Evolutionary conservation across 257 asterid species (phyloP).

Genomic region (Fraxinus americana): DNA sequence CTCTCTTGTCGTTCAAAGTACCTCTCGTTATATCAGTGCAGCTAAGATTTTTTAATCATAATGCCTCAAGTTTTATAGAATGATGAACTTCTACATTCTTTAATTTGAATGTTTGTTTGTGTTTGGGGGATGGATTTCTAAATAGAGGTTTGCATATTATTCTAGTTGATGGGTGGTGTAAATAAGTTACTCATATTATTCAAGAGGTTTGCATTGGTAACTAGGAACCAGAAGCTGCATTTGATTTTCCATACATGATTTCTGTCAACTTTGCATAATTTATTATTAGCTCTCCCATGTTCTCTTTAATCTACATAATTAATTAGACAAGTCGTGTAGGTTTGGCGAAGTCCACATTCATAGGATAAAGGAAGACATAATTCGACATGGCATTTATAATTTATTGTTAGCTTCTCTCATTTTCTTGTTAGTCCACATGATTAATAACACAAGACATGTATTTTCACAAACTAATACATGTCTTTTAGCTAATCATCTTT

Average conservation of each 20-base stretch:
- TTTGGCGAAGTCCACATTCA: not conserved
- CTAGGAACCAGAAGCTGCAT: not conserved
- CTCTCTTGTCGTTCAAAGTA: not conserved
- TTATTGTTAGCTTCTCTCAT: not conserved
- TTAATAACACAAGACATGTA: not conserved
- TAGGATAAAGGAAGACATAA: not conserved
- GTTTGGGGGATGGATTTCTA: not conserved
- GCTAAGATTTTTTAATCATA: too few relatives aligned
- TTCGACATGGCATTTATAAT: not conserved
- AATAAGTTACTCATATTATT: not conserved
- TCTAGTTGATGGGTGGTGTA: not conserved
- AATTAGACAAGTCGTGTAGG: not conserved
- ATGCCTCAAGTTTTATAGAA: conserved; percentile 1
- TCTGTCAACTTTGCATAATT: not conserved
- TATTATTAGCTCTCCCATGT: not conserved
- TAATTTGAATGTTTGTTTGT: not conserved
- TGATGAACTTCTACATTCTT: conserved; percentile 11
- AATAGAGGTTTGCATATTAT: not conserved
- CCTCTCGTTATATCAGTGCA: not conserved
- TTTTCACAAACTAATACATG: not conserved
- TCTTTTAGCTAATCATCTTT: not conserved
- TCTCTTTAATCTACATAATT: not conserved
- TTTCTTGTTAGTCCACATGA: not conserved
- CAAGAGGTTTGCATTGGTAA: not conserved
- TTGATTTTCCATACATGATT: not conserved